phyloP scores from a whole-genome alignment of 2,329 filamentous ascomycete genomes.

The Bipolaris zeicola region DNA sequence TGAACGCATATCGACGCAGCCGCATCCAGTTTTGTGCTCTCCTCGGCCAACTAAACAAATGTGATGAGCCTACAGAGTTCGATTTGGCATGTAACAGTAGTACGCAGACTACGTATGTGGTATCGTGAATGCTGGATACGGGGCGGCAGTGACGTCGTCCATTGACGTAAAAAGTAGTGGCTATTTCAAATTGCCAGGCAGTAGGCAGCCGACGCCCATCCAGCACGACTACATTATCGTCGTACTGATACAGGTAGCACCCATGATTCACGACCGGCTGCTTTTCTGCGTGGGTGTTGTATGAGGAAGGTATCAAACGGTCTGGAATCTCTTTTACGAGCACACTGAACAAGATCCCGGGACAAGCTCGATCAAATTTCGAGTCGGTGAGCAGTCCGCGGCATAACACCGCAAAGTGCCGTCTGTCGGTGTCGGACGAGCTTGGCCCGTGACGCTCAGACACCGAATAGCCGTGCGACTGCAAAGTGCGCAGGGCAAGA shows the following conservation, averaged over 20 bases:
- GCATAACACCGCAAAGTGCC: slow-evolving; percentile 5
- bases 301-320: neutral
- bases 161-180: slow-evolving; percentile 10
- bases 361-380: slow-evolving; percentile 5
- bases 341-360: neutral
- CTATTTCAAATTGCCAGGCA: neutral
- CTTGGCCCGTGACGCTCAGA: slow-evolving; percentile 4
- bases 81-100: neutral
- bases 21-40: neutral
- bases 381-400: slow-evolving; percentile 5
- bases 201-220: neutral
- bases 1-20: slow-evolving; percentile 7
- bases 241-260: neutral
- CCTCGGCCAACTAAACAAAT: slow-evolving; percentile 5
- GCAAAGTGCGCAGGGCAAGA: neutral
- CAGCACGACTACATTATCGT: neutral
- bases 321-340: slow-evolving; percentile 1
- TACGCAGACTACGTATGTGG: neutral
- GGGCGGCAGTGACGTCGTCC: slow-evolving; percentile 1
- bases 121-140: neutral
- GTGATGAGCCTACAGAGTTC: neutral
- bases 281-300: neutral
- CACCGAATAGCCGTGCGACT: slow-evolving; percentile 4
- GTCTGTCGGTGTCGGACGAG: neutral
- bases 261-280: neutral